Percentiles rank a stretch among this genome's conserved stretches.
phyloP scores from a whole-genome alignment of 306 rosid genomes.

The Prunus davidiana region DNA sequence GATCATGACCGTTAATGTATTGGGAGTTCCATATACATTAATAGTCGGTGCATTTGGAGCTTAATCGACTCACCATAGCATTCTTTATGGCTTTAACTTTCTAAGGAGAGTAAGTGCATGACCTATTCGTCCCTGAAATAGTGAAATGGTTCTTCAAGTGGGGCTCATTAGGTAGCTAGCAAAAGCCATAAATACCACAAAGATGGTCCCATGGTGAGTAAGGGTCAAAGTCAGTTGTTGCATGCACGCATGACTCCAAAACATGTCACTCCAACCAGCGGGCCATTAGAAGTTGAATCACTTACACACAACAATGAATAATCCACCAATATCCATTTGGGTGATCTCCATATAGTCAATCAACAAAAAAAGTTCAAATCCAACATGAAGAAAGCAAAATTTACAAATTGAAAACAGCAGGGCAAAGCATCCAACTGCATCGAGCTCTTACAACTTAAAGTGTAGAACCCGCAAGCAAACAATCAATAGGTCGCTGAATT shows the following conservation, averaged over 20 bases:
- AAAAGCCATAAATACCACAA: not conserved
- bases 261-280: not conserved
- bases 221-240: conserved; percentile 9
- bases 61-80: too few relatives aligned
- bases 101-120: not conserved
- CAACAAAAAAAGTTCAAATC: not conserved
- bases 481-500: too few relatives aligned
- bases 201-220: conserved; percentile 14
- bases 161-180: not conserved
- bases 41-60: too few relatives aligned
- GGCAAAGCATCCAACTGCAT: not conserved
- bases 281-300: not conserved
- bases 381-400: not conserved
- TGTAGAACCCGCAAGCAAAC: not conserved
- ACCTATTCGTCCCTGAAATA: not conserved
- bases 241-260: conserved; percentile 10
- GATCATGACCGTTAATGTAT: too few relatives aligned
- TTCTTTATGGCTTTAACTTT: not conserved
- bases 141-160: not conserved
- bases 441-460: not conserved
- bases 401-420: not conserved
- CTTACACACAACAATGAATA: not conserved
- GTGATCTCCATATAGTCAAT: not conserved
- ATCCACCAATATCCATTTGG: not conserved
- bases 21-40: too few relatives aligned